Evolutionary conservation across 2,329 filamentous ascomycete genomes (phyloP).

Genomic region (Zopfia rhizophila): DNA sequence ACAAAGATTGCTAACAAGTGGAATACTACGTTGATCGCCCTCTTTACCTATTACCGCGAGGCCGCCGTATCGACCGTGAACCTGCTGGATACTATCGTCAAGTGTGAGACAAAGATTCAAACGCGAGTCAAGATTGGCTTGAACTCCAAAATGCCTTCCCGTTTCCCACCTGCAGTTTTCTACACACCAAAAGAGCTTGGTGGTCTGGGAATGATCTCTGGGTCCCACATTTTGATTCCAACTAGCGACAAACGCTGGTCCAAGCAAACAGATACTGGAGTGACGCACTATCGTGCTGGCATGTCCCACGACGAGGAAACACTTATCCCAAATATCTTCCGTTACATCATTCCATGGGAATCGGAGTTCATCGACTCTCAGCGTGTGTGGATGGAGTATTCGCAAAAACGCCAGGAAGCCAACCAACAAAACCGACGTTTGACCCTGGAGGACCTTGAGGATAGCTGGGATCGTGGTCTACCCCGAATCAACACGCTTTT

Average conservation of each 20-base stretch:
- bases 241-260: constrained; percentile 98
- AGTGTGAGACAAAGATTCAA: constrained; percentile 99
- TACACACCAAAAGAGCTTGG: constrained; percentile 98
- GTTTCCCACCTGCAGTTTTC: constrained; percentile 98
- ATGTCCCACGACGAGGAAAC: constrained; percentile 99
- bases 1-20: constrained; percentile 99
- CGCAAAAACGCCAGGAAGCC: constrained; percentile 95
- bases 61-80: constrained; percentile 95
- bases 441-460: constrained; percentile 94
- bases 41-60: constrained; percentile 99
- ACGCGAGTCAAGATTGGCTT: constrained; percentile 98
- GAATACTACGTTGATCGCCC: constrained; percentile 96
- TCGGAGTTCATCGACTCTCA: constrained; percentile 99
- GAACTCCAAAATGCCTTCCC: constrained; percentile 99
- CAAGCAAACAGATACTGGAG: constrained; percentile 96
- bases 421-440: constrained; percentile 96
- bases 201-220: constrained; percentile 98
- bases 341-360: constrained; percentile 99
- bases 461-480: constrained; percentile 97
- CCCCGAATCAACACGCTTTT: constrained; percentile 98
- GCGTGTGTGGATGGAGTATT: constrained; percentile 98
- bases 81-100: constrained; percentile 95
- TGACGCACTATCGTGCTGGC: constrained; percentile 95
- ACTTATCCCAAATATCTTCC: constrained; percentile 97
- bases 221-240: constrained; percentile 96